These are phyloP conservation scores for Diversispora eburnea DNA, from an alignment of 192 early-diverging fungal species.

Conservation along the genomic window DNA sequence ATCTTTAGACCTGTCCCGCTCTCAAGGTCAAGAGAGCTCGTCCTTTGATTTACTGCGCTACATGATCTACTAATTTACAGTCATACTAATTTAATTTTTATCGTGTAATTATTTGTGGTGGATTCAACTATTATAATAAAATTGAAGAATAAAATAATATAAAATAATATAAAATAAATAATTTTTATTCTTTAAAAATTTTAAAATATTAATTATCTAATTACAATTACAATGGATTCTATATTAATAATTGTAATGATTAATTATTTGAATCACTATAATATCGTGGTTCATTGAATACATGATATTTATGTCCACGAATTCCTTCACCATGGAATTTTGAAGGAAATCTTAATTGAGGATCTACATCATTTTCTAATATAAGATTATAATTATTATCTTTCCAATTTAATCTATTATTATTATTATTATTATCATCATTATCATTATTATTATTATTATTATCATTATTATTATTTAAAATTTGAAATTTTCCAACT, in stretches of 20 bases:
- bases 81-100: too few relatives aligned
- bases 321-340: slow-evolving; percentile 67
- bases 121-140: too few relatives aligned
- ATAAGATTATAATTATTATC: slow-evolving; percentile 56
- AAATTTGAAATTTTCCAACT: slow-evolving; percentile 66
- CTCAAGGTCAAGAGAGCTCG: too few relatives aligned
- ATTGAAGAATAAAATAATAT: too few relatives aligned
- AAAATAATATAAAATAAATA: too few relatives aligned
- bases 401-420: slow-evolving; percentile 34
- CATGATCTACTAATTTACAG: too few relatives aligned
- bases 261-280: slow-evolving; percentile 35
- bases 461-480: slow-evolving; percentile 34
- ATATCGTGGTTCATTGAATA: slow-evolving; percentile 74
- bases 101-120: too few relatives aligned
- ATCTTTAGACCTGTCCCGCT: too few relatives aligned
- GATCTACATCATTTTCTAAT: slow-evolving; percentile 48
- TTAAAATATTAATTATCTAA: too few relatives aligned
- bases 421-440: background rate
- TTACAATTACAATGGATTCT: too few relatives aligned
- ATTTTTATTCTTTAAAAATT: too few relatives aligned
- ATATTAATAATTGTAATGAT: background rate
- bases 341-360: slow-evolving; percentile 58
- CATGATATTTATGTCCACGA: slow-evolving; percentile 73
- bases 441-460: background rate
- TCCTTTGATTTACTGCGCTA: too few relatives aligned